Base-by-base conservation (phyloP, 768 basidiomycete genomes). In the Suillus plorans region DNA sequence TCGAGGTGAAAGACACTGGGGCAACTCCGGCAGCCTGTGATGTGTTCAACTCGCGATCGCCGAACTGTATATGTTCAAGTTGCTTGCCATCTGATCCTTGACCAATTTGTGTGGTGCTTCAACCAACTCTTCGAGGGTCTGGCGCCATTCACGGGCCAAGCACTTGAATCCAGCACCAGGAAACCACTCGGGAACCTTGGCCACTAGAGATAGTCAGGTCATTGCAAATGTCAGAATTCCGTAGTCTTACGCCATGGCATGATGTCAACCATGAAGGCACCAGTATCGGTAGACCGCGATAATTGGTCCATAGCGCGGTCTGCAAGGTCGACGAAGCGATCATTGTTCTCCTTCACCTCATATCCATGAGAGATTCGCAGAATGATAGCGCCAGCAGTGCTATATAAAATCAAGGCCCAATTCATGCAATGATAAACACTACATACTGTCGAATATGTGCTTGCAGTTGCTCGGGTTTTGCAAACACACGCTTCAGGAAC, bases 71-170 rank as follows among this genome's bases (percentile, higher is more conserved):
- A 42, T 20, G 44, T 28, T n/a, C n/a, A n/a, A n/a, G n/a, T n/a
- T 5, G 20, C 25, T 25, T 60, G 87, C 88, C 76, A 88, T 81
- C 71, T 89, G 85, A 65, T 87, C 82, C 71, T 87, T 87, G 56
- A 87, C 87, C 64, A 83, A 86, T 45, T 80, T 78, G 69, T 83
- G 79, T 8, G 88, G 88, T 64, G 77, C 77, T 31, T 85, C 81
- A 34, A 86, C 86, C 84, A 87, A 82, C 59, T 87, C 81, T 13
- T 74, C 68, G 28, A 88, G 77, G 0, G 86, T 88, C 2, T 74
- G 71, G n/a, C 79, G 78, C 86, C 86, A 89, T 53, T 76, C 77
- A 41, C 76, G 78, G 2, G 88, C 89, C 66, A 77, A 82, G 65
- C 74, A 69, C 69, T 86, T 79, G 75, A 87, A 89, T 0, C 78